Evolutionary conservation across 139 green algal genomes (phyloP).

Genomic region (Chlamydomonas incerta): DNA sequence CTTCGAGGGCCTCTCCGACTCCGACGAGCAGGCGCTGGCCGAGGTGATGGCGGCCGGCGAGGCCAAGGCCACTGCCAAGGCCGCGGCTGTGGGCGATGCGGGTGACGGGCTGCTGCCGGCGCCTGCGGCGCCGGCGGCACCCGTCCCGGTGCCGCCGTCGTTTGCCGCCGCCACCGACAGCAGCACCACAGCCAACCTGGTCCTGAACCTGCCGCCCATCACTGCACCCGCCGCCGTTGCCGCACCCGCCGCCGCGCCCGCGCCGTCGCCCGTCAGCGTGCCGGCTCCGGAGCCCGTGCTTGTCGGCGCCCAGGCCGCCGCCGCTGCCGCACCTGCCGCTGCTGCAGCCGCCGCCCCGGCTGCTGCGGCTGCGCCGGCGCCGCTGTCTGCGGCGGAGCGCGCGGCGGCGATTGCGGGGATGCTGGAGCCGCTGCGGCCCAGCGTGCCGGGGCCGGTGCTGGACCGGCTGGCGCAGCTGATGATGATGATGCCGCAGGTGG

Average conservation of each 20-base stretch:
- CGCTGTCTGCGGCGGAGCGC: background rate
- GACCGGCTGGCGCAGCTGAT: background rate
- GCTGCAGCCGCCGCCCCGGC: no score
- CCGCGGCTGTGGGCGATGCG: no score
- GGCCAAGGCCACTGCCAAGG: background rate
- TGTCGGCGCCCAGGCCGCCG: no score
- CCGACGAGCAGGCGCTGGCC: background rate
- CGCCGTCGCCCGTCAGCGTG: no score
- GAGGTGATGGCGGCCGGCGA: background rate
- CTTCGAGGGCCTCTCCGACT: background rate
- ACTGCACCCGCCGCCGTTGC: no score
- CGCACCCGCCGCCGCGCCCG: no score
- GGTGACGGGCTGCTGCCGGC: background rate
- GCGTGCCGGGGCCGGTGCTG: background rate
- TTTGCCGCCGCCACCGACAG: background rate
- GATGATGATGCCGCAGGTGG: no score
- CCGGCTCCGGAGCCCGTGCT: no score
- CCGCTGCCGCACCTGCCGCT: no score
- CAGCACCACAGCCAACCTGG: background rate
- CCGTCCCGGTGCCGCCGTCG: background rate
- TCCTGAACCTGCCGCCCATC: background rate
- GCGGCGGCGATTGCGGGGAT: background rate
- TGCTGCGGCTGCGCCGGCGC: no score
- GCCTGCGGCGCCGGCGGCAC: no score
- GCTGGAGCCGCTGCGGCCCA: background rate